Evolutionary conservation across 257 asterid genomes (phyloP), one percentile per base, ranked within the genome.

Genomic region (Penstemon davidsonii): DNA sequence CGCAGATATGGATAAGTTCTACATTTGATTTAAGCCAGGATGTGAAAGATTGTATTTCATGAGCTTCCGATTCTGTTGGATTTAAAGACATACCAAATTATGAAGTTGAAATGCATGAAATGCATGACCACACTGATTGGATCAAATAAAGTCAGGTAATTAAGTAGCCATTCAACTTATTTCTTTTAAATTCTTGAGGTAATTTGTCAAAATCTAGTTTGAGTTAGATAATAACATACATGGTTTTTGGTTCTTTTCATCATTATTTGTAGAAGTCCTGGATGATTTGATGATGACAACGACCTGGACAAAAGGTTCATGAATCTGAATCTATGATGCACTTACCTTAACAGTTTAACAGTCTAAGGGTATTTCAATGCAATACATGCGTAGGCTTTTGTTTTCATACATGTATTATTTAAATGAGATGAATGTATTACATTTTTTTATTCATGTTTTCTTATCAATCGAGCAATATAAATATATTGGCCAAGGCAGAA

Each of bases 51-150:
- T 87, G 96, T 86, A 79, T 93, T 81, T 84, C 86, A 59, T 83
- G 67, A 55, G 97, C 99, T 68, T 84, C 87, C 42, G 80, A 84
- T 75, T 93, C 97, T 8, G 80, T 90, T 67, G 99, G 99, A 42
- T 81, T 93, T 87, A 76, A 80, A 75, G 83, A 78, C 55, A 69
- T 80, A 19, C 99, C 96, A 18, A 69, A 40, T 46, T 90, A 80
- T 74, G 81, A 80, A 67, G 85, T 93, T 47, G 85, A 62, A 65
- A 79, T 73, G 89, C 85, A 79, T 47, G 85, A 62, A 65, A 79
- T 73, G 89, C 85, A 79, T 6, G 90, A 93, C 72, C 88, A 93
- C 73, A 73, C 74, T 69, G 91, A 93, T 70, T 90, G 99, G 99
- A 85, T 93, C 52, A 86, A 75, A 76, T 79, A 74, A 75, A 67